Percentiles rank a stretch among this genome's conserved stretches.
Conservation (phyloP, 495 filamentous ascomycete species). For the Xanthoparmelia taractica region DNA sequence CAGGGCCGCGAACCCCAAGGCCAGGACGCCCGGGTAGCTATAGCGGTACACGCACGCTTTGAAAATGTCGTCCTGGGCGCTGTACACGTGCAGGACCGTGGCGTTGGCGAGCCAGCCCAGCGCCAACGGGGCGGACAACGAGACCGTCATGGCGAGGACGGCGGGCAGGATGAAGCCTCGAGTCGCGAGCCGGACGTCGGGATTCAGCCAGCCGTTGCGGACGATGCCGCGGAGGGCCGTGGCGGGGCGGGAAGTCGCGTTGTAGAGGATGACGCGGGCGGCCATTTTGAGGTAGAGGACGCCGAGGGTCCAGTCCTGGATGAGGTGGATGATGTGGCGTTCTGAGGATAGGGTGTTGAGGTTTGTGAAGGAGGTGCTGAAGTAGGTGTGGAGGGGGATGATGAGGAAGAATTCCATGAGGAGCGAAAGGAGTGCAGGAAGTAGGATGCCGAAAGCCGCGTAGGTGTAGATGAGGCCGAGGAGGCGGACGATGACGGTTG, state of each 20-base stretch:
- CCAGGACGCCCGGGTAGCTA: conserved; percentile 56
- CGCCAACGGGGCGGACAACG: conserved; percentile 52
- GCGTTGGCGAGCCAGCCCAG: conserved; percentile 41
- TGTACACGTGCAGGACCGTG: conserved; percentile 34
- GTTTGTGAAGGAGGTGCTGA: conserved; percentile 28
- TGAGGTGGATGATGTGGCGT: conserved; percentile 70
- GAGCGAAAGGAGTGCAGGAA: conserved; percentile 76
- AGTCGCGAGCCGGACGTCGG: conserved; percentile 69
- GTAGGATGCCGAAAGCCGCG: conserved; percentile 58
- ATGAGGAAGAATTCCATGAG: conserved; percentile 83
- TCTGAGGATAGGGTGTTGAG: conserved; percentile 6
- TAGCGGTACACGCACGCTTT: conserved; percentile 59
- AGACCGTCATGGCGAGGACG: conserved; percentile 46
- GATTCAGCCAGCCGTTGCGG: conserved; percentile 71
- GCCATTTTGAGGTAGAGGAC: conserved; percentile 85
- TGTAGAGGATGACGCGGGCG: conserved; percentile 59
- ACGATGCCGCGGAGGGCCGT: conserved; percentile 67
- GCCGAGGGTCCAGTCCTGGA: conserved; percentile 91
- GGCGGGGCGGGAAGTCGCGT: conserved; percentile 59
- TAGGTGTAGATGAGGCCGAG: conserved; percentile 62
- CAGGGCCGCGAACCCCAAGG: conserved; percentile 39
- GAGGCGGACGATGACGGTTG: conserved; percentile 22
- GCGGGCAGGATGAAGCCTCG: conserved; percentile 74
- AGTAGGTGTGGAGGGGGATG: conserved; percentile 80
- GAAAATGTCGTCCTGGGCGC: conserved; percentile 36